Evolutionary conservation across 2,329 filamentous ascomycete genomes (phyloP), one percentile per base, ranked within the genome.

Genomic region (Dryadomyces sulphureus): DNA sequence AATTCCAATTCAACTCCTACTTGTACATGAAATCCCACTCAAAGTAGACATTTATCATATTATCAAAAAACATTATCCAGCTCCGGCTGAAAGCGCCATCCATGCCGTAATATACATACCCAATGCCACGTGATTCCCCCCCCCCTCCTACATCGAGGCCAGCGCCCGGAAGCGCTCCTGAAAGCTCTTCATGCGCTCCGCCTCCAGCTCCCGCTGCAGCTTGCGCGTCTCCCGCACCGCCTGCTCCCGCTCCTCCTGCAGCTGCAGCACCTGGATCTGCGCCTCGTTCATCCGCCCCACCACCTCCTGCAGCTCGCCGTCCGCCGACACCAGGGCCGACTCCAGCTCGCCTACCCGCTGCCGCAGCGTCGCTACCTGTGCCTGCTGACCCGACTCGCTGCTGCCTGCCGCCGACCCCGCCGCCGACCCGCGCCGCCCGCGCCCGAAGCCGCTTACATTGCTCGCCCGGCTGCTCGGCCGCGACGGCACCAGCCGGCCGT

Each of bases 321-420:
- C 86, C 16, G 86, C 83, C 52, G 86, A 76, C 5, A 73, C 65
- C 12, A 93, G 69, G 16, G 89, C 82, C 55, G 77, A 80, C 67
- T 98, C 92, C 3, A 98, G 76, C 63, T 94, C 87, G 47, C 77
- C 68, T 7, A 96, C 85, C 50, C 83, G 79, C 49, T 77, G 75
- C 59, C 88, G 84, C 30, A 98, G 76, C 48, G 75, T 70, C 50
- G 84, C 76, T 45, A 90, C 79, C 65, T 86, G 78, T 12, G 79
- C 73, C 43, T 82, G 81, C 54, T 93, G 80, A 12, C 79, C 74
- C 36, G 83, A 82, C 53, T 92, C 35, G 30, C 27, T 20, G 12
- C 38, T 11, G n/a, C n/a, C n/a, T 2, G 47, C 34, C 9, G 43
- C 25, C 5, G 42, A 17, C 4, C 25, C 41, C 19, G 11, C 20